phyloP scores from a whole-genome alignment of 2,329 filamentous ascomycete genomes.

The Myriosclerotinia curreyana region DNA sequence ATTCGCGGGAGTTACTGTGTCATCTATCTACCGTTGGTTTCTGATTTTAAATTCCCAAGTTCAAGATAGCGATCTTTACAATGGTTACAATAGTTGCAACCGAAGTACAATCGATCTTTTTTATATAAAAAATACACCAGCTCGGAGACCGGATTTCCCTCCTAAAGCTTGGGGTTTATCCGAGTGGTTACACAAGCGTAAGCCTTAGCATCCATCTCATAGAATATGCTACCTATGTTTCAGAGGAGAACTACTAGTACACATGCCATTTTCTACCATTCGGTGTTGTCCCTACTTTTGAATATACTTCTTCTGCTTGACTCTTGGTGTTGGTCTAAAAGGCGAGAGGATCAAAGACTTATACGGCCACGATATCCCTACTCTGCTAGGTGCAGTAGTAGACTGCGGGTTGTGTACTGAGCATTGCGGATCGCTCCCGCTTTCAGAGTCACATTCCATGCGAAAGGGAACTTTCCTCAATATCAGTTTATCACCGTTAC shows the following conservation, averaged over 20 bases:
- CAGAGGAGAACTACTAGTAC: no score
- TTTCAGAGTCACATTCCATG: no score
- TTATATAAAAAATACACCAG: background rate
- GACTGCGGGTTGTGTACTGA: no score
- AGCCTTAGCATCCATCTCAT: background rate
- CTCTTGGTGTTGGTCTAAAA: background rate
- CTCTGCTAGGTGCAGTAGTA: background rate
- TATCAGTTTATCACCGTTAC: no score
- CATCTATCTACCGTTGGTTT: background rate
- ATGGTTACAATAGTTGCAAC: background rate
- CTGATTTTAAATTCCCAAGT: background rate
- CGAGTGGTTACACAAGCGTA: background rate
- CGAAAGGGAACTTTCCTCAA: no score
- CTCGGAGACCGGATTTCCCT: background rate
- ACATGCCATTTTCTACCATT: background rate
- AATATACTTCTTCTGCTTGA: background rate
- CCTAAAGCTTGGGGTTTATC: background rate
- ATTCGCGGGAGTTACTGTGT: slow-evolving; percentile 8
- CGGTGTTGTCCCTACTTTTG: background rate
- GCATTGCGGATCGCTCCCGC: no score
- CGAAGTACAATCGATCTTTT: background rate
- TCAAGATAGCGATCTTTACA: background rate
- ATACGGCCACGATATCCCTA: background rate
- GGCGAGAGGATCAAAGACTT: no score
- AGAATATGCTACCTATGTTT: background rate